phyloP scores from a whole-genome alignment of 2,329 filamentous ascomycete species.

The Teratosphaeria zuluensis region DNA sequence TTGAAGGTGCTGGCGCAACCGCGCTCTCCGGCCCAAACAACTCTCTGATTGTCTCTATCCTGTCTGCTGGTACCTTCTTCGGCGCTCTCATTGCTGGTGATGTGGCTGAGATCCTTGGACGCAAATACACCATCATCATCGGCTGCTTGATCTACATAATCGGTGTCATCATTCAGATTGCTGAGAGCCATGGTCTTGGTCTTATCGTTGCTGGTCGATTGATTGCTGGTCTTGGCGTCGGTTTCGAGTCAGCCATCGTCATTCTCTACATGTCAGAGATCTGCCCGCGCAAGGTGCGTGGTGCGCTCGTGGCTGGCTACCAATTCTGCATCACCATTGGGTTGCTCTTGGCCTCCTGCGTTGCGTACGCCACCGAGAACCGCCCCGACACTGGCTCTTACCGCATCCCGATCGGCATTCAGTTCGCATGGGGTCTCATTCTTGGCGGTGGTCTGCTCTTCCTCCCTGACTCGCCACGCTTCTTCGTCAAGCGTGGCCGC shows the following conservation, averaged over 20 bases:
- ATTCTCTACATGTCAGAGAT: conserved; percentile 86
- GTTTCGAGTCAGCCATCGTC: conserved; percentile 70
- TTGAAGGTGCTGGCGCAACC: conserved; percentile 33
- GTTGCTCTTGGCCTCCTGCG: conserved; percentile 53
- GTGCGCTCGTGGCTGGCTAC: conserved; percentile 71
- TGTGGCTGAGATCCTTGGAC: conserved; percentile 64
- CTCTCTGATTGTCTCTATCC: conserved; percentile 63
- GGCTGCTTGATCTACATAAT: conserved; percentile 63
- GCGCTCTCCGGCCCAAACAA: conserved; percentile 27
- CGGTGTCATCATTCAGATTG: conserved; percentile 46
- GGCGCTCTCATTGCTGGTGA: conserved; percentile 70
- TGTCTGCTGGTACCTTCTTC: conserved; percentile 64
- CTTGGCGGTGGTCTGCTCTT: conserved; percentile 62
- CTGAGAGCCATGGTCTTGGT: conserved; percentile 41
- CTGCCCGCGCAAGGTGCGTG: conserved; percentile 47
- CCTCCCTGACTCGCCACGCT: conserved; percentile 78
- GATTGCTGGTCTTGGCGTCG: conserved; percentile 67
- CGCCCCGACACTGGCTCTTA: conserved; percentile 56
- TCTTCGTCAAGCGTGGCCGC: conserved; percentile 69
- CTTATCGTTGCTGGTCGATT: conserved; percentile 64
- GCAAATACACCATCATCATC: conserved; percentile 60
- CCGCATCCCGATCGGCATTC: conserved; percentile 70
- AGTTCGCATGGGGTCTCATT: conserved; percentile 71
- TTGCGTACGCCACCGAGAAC: conserved; percentile 62
- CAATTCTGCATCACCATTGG: conserved; percentile 78